Conservation (phyloP, 495 filamentous ascomycete species). For the Aspergillus taichungensis region DNA sequence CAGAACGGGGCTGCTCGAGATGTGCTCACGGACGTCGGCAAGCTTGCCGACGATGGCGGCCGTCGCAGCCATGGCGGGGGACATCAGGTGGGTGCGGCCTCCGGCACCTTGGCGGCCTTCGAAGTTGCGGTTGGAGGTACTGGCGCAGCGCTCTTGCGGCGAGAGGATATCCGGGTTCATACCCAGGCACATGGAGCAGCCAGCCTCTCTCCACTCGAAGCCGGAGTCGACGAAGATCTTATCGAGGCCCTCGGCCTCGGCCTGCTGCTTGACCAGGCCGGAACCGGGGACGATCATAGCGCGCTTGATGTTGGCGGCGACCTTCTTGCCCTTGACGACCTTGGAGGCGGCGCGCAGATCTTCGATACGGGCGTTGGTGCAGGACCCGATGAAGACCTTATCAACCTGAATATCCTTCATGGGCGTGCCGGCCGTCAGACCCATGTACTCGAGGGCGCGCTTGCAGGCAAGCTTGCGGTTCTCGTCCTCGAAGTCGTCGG, state of each 20-base stretch:
- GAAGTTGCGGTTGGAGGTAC: conserved; percentile 95
- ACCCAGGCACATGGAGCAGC: conserved; percentile 96
- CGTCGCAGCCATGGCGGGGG: conserved; percentile 90
- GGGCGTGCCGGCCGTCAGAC: conserved; percentile 68
- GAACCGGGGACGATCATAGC: conserved; percentile 96
- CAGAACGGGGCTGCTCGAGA: conserved; percentile 49
- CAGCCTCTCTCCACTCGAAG: conserved; percentile 97
- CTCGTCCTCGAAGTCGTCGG: conserved; percentile 73
- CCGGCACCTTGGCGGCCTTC: conserved; percentile 92
- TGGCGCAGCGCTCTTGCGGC: conserved; percentile 86
- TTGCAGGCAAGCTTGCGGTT: conserved; percentile 67
- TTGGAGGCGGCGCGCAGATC: conserved; percentile 83
- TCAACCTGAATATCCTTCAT: conserved; percentile 88
- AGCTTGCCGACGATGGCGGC: conserved; percentile 85
- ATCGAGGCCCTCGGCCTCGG: conserved; percentile 86
- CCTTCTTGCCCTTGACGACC: conserved; percentile 76
- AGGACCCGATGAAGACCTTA: conserved; percentile 97
- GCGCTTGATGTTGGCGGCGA: conserved; percentile 79
- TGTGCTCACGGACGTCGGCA: conserved; percentile 77
- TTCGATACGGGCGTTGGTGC: conserved; percentile 95
- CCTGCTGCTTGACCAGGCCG: conserved; percentile 87
- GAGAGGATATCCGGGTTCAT: conserved; percentile 99
- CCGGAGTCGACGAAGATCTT: conserved; percentile 86
- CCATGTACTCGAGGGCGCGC: conserved; percentile 93
- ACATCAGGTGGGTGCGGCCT: conserved; percentile 93